Base-by-base conservation (phyloP, 805 yeast species). In the Wickerhamiella domercqiae region DNA sequence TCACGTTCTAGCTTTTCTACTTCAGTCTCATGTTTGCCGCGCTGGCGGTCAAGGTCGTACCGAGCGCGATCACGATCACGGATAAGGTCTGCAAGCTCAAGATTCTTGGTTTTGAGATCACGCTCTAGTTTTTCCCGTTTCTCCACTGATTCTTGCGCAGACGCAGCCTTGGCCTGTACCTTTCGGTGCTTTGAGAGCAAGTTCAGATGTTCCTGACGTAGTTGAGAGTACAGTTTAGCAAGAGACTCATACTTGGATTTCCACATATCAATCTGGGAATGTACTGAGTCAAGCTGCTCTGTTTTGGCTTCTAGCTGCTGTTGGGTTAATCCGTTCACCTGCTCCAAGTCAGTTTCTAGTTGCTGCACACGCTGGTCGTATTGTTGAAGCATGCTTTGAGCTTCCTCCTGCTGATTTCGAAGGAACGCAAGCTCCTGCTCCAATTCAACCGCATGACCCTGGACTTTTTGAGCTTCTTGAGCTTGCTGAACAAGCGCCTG, bases 11-110 rank as follows among this genome's bases (percentile, higher is more conserved):
- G 62, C 43, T 61, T 66, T 47, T 78, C 87, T 41, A 73, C 67
- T 46, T 77, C 80, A 42, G 64, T 71, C 38, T 70, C 74, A 46
- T 75, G 75, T 29, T 70, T 62, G 7, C 80, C 84, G 47, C 68
- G 72, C 7, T 69, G 53, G 46, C 80, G 68, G 45, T 81, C 94
- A 30, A 82, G 60, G 41, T 83, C 94, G 47, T 83, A 63, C 51
- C 87, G 69, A 1, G 94, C 93, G 34, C 93, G 68, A 53, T 83
- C 95, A 40, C 95, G 72, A 54, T 83, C 94, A 43, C 90, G 70
- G 39, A 84, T 84, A 48, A 83, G 66, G 48, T 82, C 94, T 1
- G 94, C 94, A 43, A 83, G 66, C 57, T 83, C 94, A 32, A 83
- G 67, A 53, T 81, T 83, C 59, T 84, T 84, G 11, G 86, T 69